Conservation (phyloP, 345 rosid species). For the rapeseed (Brassica napus) region DNA sequence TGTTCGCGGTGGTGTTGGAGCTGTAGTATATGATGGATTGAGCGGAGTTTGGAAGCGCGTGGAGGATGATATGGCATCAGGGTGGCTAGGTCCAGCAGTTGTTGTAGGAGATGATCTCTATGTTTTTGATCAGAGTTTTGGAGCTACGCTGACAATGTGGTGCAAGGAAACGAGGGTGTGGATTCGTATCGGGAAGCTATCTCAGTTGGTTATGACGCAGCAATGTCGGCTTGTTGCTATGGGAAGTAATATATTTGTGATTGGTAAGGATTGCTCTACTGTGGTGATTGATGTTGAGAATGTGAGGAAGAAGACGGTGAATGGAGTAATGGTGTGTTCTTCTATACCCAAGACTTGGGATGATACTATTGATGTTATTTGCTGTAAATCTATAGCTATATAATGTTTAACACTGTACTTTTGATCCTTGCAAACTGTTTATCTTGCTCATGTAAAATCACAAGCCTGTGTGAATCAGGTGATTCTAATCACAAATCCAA, state of each 20-base stretch:
- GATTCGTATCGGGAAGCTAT: slow-evolving; percentile 68
- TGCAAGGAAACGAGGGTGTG: slow-evolving; percentile 55
- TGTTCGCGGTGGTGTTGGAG: slow-evolving; percentile 46
- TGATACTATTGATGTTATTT: slow-evolving; percentile 35
- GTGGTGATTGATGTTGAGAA: slow-evolving; percentile 60
- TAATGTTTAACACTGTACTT: slow-evolving; percentile 33
- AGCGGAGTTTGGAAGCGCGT: slow-evolving; percentile 59
- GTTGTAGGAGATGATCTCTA: slow-evolving; percentile 62
- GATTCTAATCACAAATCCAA: background rate
- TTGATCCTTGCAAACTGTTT: background rate
- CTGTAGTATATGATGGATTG: slow-evolving; percentile 52
- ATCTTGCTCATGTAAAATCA: background rate
- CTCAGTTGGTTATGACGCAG: slow-evolving; percentile 59
- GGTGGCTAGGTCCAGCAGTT: slow-evolving; percentile 85
- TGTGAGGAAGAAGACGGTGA: slow-evolving; percentile 40
- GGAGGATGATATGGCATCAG: slow-evolving; percentile 63
- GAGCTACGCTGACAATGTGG: slow-evolving; percentile 75
- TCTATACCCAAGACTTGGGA: slow-evolving; percentile 57
- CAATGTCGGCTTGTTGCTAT: slow-evolving; percentile 70
- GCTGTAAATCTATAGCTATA: slow-evolving; percentile 53
- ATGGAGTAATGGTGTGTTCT: slow-evolving; percentile 65
- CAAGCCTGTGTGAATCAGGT: background rate
- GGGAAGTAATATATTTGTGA: slow-evolving; percentile 58
- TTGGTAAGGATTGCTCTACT: slow-evolving; percentile 72
- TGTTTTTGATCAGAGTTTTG: slow-evolving; percentile 74